Evolutionary conservation across 768 basidiomycete species (phyloP).

Genomic region (Lactarius indigo): DNA sequence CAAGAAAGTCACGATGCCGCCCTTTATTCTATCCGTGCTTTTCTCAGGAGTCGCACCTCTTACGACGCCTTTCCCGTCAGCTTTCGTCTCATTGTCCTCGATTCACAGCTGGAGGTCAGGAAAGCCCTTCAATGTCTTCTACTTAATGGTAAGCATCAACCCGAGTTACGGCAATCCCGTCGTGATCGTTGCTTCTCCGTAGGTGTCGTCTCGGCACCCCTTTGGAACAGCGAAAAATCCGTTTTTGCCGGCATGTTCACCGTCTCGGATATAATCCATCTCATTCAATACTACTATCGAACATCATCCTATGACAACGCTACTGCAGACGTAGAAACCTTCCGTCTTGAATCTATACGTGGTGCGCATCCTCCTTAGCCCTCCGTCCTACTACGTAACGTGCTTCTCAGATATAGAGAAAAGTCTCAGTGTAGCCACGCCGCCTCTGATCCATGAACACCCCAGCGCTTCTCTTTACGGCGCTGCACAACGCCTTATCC

Average conservation of each 20-base stretch:
- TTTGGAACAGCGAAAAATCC: conserved; percentile 95
- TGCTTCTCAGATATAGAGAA: conserved; percentile 81
- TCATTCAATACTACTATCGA: conserved; percentile 97
- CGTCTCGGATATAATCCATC: conserved; percentile 97
- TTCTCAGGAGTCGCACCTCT: conserved; percentile 80
- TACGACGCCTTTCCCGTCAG: conserved; percentile 98
- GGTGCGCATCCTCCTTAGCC: conserved; percentile 46
- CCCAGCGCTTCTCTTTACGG: conserved; percentile 86
- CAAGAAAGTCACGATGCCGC: conserved; percentile 69
- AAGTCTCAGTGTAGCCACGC: conserved; percentile 85
- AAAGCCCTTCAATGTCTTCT: conserved; percentile 87
- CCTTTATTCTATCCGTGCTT: conserved; percentile 65
- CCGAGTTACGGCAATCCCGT: conserved; percentile 7
- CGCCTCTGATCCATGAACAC: conserved; percentile 85
- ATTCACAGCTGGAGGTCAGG: conserved; percentile 93
- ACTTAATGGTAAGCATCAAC: conserved; percentile 56
- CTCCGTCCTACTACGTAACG: conserved; percentile 5
- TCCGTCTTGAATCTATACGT: conserved; percentile 83
- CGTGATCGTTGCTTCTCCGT: conserved; percentile 18
- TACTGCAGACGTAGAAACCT: conserved; percentile 86
- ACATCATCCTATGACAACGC: conserved; percentile 80
- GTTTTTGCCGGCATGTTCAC: conserved; percentile 98
- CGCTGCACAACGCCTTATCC: conserved; percentile 84
- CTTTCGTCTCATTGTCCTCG: conserved; percentile 94
- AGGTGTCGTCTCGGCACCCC: conserved; percentile 97